Conservation (phyloP, 2,329 filamentous ascomycete species). For the Botrytis paeoniae region DNA sequence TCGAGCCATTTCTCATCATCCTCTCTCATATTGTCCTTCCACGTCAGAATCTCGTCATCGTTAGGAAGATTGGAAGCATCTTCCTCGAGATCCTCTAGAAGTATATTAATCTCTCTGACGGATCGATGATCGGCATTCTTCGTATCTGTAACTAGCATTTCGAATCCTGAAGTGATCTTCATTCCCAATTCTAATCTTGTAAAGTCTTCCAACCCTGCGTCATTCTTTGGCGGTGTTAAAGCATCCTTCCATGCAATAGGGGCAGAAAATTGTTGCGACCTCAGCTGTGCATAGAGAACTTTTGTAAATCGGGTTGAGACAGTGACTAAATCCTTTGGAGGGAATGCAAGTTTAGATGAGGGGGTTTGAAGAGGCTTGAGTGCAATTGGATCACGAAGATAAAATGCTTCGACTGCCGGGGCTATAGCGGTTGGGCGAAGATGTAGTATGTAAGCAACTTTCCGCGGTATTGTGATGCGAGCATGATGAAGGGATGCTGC, state of each 20-base stretch:
- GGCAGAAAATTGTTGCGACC: slow-evolving; percentile 76
- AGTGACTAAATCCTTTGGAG: slow-evolving; percentile 74
- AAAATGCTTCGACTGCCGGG: slow-evolving; percentile 86
- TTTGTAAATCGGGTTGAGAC: slow-evolving; percentile 80
- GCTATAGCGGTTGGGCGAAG: slow-evolving; percentile 72
- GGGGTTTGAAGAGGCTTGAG: slow-evolving; percentile 64
- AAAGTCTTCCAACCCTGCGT: slow-evolving; percentile 32
- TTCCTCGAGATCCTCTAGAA: slow-evolving; percentile 65
- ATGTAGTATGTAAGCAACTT: slow-evolving; percentile 76
- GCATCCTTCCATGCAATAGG: slow-evolving; percentile 51
- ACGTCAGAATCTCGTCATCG: slow-evolving; percentile 67
- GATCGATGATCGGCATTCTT: slow-evolving; percentile 65
- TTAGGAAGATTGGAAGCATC: slow-evolving; percentile 55
- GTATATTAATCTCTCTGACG: slow-evolving; percentile 71
- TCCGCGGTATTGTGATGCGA: slow-evolving; percentile 72
- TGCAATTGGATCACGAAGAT: slow-evolving; percentile 77
- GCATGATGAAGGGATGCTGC: slow-evolving; percentile 72
- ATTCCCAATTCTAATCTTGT: slow-evolving; percentile 67
- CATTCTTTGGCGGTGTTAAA: slow-evolving; percentile 37
- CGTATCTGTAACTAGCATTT: slow-evolving; percentile 73
- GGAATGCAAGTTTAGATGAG: slow-evolving; percentile 58
- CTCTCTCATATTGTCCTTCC: slow-evolving; percentile 60
- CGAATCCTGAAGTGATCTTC: slow-evolving; percentile 87
- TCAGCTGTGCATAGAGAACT: slow-evolving; percentile 85
- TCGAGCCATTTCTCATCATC: slow-evolving; percentile 91